These are phyloP conservation scores for Leptographium radiaticola DNA, from an alignment of 2,329 filamentous ascomycete genomes.

Conservation along the genomic window DNA sequence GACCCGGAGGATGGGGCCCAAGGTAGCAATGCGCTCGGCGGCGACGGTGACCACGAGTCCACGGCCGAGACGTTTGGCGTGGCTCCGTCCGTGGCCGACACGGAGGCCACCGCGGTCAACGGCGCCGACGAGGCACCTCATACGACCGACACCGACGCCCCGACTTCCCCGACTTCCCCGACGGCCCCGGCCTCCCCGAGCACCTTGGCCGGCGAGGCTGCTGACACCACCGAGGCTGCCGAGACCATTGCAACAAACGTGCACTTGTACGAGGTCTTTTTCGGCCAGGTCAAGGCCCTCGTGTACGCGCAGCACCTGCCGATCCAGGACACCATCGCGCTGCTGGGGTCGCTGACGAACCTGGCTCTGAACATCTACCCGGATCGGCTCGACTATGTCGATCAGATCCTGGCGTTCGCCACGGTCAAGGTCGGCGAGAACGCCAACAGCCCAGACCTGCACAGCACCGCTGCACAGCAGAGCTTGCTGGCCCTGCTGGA, in stretches of 20 bases:
- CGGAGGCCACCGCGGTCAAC: slow-evolving; percentile 34
- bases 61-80: slow-evolving; percentile 17
- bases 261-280: slow-evolving; percentile 93
- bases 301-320: slow-evolving; percentile 83
- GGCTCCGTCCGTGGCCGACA: slow-evolving; percentile 29
- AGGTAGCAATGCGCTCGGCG: background rate
- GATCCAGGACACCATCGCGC: slow-evolving; percentile 86
- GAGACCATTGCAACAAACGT: slow-evolving; percentile 56
- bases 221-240: background rate
- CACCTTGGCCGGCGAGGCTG: slow-evolving; percentile 10
- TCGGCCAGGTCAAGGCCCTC: slow-evolving; percentile 85
- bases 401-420: slow-evolving; percentile 84
- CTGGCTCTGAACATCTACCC: slow-evolving; percentile 94
- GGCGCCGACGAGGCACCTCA: slow-evolving; percentile 12
- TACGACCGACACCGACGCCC: no score
- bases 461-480: slow-evolving; percentile 75
- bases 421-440: slow-evolving; percentile 77
- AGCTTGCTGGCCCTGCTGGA: slow-evolving; percentile 84
- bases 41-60: slow-evolving; percentile 9
- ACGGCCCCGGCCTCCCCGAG: no score
- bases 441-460: slow-evolving; percentile 87
- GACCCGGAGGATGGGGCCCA: background rate
- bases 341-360: slow-evolving; percentile 88
- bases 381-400: slow-evolving; percentile 81
- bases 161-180: no score